These are phyloP conservation scores for Euclidium syriacum DNA, from an alignment of 345 rosid genomes.

Conservation along the genomic window DNA sequence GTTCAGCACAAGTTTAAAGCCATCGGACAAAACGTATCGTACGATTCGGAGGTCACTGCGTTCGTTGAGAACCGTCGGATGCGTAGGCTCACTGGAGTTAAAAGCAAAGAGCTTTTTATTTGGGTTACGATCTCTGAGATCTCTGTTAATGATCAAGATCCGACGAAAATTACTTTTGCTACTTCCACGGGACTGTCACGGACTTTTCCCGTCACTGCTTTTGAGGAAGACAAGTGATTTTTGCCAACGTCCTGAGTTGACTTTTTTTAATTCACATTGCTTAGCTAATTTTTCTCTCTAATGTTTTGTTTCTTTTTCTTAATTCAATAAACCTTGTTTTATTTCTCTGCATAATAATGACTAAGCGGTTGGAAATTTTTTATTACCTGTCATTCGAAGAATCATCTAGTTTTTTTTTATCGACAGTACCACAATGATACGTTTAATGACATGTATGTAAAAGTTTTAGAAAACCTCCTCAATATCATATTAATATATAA, in stretches of 20 bases:
- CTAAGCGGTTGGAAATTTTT: too few species aligned
- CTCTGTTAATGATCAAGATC: constrained; percentile 28
- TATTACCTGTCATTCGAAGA: too few species aligned
- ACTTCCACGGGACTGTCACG: constrained; percentile 45
- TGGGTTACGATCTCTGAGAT: constrained; percentile 60
- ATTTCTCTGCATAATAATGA: too few species aligned
- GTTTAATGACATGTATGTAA: too few species aligned
- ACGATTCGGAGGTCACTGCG: constrained; percentile 48
- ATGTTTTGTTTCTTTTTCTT: background rate
- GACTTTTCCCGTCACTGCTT: constrained; percentile 52
- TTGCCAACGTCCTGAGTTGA: constrained; percentile 5
- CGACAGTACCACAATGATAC: too few species aligned
- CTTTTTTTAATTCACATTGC: background rate
- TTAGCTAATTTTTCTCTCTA: background rate
- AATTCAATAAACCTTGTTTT: too few species aligned
- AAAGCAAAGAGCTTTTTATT: constrained; percentile 50
- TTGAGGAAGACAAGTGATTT: constrained; percentile 29
- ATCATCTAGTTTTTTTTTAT: too few species aligned
- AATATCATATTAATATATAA: too few species aligned
- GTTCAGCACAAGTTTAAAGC: constrained; percentile 36
- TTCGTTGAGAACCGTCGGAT: constrained; percentile 48
- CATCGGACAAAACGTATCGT: constrained; percentile 39
- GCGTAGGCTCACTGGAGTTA: constrained; percentile 43
- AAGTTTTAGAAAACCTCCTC: too few species aligned
- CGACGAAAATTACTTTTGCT: constrained; percentile 40